A percentile compares a stretch with the other conserved stretches of the same genome.
Evolutionary conservation across 2,329 filamentous ascomycete genomes (phyloP).

Genomic region (Fusarium agapanthi): DNA sequence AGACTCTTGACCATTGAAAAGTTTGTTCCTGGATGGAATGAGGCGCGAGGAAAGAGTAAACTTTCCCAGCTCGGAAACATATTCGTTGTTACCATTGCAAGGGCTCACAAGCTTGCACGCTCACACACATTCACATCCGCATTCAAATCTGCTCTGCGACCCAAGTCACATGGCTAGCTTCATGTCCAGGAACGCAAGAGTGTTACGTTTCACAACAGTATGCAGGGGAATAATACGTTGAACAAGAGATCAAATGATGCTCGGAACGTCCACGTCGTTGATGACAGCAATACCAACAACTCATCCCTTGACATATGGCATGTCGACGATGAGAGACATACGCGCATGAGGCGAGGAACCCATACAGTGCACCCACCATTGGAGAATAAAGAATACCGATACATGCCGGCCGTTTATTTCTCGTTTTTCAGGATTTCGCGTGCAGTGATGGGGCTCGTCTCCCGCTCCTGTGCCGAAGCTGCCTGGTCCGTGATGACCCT

Average conservation of each 20-base stretch:
- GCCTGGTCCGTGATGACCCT: conserved; percentile 32
- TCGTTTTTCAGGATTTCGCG: conserved; percentile 14
- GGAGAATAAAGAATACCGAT: conserved; percentile 3
- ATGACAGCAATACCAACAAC: conserved; percentile 23
- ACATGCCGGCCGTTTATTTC: not conserved
- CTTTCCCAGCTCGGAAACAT: conserved; percentile 23
- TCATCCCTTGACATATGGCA: conserved; percentile 17
- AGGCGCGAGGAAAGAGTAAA: conserved; percentile 28
- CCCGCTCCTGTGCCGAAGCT: conserved; percentile 26
- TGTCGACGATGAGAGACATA: conserved; percentile 4
- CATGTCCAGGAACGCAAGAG: conserved; percentile 16
- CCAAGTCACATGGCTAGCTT: conserved; percentile 31
- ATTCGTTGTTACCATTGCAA: conserved; percentile 7
- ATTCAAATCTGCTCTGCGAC: conserved; percentile 14
- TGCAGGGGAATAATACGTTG: conserved; percentile 26
- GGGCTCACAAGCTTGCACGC: conserved; percentile 10
- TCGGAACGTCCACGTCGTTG: conserved; percentile 23
- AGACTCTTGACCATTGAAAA: conserved; percentile 27
- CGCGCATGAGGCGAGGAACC: conserved; percentile 4
- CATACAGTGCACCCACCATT: conserved; percentile 18
- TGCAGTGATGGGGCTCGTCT: conserved; percentile 29
- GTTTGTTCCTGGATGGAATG: conserved; percentile 20
- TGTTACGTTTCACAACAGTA: conserved; percentile 26
- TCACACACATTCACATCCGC: conserved; percentile 2
- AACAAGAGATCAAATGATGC: conserved; percentile 15